phyloP scores from a whole-genome alignment of 176 grass and related monocot species.

The Zizania latifolia region DNA sequence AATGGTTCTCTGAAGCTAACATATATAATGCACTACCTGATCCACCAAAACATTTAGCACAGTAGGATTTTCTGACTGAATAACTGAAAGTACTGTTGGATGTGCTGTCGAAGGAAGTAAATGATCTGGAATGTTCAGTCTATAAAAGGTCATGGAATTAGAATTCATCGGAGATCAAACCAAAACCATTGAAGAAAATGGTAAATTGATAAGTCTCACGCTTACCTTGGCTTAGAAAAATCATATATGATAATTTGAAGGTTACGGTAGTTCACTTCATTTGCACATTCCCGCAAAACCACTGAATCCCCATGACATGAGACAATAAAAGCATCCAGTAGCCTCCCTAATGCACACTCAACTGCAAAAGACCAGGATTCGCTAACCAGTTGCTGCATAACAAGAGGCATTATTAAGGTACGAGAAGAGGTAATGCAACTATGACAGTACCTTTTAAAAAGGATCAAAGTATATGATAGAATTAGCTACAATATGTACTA shows the following conservation, averaged over 20 bases:
- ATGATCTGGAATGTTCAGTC: constrained; percentile 48
- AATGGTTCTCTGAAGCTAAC: background rate
- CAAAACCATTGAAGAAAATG: constrained; percentile 13
- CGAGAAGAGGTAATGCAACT: background rate
- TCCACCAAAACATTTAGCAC: constrained; percentile 89
- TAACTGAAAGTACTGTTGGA: constrained; percentile 66
- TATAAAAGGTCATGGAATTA: constrained; percentile 32
- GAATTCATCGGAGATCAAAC: constrained; percentile 10
- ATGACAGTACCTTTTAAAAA: background rate
- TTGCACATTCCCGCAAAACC: constrained; percentile 65
- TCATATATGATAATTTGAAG: constrained; percentile 87
- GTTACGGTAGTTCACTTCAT: constrained; percentile 52
- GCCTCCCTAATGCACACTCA: constrained; percentile 50
- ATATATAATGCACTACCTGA: constrained; percentile 37
- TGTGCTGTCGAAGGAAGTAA: constrained; percentile 59
- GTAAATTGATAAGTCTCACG: background rate
- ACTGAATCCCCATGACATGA: constrained; percentile 67
- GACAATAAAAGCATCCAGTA: constrained; percentile 89
- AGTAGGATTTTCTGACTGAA: constrained; percentile 57
- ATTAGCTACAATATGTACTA: background rate
- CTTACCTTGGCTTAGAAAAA: constrained; percentile 59
- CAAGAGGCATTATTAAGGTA: constrained; percentile 24
- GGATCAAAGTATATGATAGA: background rate
- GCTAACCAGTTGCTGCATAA: constrained; percentile 54
- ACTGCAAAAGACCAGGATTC: constrained; percentile 83